Evolutionary conservation across 2,329 filamentous ascomycete species (phyloP), one percentile per base, ranked within the genome.

Genomic region (Aureobasidium sp.): DNA sequence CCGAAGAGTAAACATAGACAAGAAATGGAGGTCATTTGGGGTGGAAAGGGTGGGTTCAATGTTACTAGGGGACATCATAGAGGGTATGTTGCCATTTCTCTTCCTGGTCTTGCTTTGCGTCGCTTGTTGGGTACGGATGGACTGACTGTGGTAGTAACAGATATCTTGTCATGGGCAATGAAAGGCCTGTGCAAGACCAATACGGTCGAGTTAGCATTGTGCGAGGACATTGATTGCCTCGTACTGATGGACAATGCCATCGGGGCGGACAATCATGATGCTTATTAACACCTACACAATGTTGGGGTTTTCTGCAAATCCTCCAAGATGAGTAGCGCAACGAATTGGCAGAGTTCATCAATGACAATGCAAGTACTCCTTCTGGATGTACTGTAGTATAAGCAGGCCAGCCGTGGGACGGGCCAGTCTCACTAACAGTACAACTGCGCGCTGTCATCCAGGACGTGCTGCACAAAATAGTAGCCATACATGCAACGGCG

Each of bases 1-100:
- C 72, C 77, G 48, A 85, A 85, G 73, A 75, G 70, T 19, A 76
- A 79, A 67, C 76, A 78, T 67, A 72, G 82, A 14, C 54, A 74
- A 64, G 77, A 81, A 62, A 84, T 85, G 80, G 81, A 85, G 69
- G 62, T 66, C 6, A 64, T 67, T 3, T 76, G 72, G 70, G 17
- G 22, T 24, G 24, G 5, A 1, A 22, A 44, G 24, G 60, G 60
- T 12, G 58, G 58, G 9, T 54, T 61, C 15, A 37, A 61, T 31
- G 24, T 61, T 1, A 39, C 49, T 3, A n/a, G 58, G 12, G 47
- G 58, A 4, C 58, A 61, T n/a, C 45, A 50, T 6, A 27, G 58
- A 61, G 58, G 58, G 58, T 61, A 42, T 11, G 45, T 40, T 35
- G 29, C 19, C 31, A 22, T 22, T n/a, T 44, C 24, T 24, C 15